These are phyloP conservation scores for Prasinococcaceae sp. DNA, from an alignment of 139 green algal genomes.

Conservation along the genomic window DNA sequence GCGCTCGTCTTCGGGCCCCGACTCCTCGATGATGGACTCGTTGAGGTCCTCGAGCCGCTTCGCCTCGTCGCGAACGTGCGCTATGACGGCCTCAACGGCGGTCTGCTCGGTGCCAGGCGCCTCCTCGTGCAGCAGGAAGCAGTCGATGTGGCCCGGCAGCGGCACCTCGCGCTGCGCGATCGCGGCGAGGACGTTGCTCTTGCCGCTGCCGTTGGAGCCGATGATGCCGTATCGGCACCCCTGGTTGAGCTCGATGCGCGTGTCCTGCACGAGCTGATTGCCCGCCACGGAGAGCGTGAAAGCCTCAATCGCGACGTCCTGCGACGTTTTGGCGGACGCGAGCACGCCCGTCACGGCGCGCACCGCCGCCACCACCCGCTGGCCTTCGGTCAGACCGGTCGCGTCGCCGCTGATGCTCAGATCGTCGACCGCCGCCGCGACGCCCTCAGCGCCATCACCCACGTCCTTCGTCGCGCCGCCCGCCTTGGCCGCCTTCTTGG, in stretches of 20 bases:
- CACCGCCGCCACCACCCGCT: background rate
- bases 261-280: slow-evolving; percentile 49
- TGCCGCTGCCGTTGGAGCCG: slow-evolving; percentile 31
- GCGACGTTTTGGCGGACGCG: slow-evolving; percentile 10
- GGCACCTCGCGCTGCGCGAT: slow-evolving; percentile 63
- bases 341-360: slow-evolving; percentile 24
- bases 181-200: slow-evolving; percentile 28
- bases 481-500: slow-evolving; percentile 13
- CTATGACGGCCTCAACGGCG: slow-evolving; percentile 47
- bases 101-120: slow-evolving; percentile 56
- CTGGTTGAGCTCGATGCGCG: slow-evolving; percentile 64
- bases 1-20: slow-evolving; percentile 18
- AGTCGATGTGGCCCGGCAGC: slow-evolving; percentile 85
- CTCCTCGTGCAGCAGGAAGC: slow-evolving; percentile 79
- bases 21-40: slow-evolving; percentile 22
- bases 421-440: background rate
- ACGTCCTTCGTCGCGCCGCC: background rate
- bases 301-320: slow-evolving; percentile 40
- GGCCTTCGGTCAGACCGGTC: background rate
- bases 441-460: background rate
- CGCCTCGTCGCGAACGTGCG: slow-evolving; percentile 15
- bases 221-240: slow-evolving; percentile 33
- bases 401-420: background rate
- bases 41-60: slow-evolving; percentile 30
- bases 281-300: slow-evolving; percentile 56